These are phyloP conservation scores for Omphalea diandra DNA, from an alignment of 441 rosid species.

Conservation along the genomic window DNA sequence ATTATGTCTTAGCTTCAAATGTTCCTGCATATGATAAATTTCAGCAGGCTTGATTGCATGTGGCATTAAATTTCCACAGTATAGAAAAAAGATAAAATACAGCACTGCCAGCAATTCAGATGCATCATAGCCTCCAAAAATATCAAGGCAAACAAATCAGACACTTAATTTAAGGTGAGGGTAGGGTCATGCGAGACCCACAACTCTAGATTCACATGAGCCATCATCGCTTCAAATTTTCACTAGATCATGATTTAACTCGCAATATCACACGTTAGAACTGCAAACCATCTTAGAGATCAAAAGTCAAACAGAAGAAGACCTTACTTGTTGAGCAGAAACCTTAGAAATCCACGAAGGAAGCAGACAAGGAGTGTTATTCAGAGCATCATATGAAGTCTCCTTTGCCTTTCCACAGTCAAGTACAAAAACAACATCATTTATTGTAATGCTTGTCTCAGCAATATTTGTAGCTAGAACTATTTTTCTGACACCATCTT, in stretches of 20 bases:
- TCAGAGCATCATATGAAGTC: conserved; percentile 90
- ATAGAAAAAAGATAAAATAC: background rate
- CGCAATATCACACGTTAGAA: background rate
- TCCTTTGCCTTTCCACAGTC: conserved; percentile 98
- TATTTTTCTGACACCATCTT: conserved; percentile 75
- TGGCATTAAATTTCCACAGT: background rate
- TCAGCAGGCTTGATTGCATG: background rate
- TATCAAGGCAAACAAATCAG: background rate
- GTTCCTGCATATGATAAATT: background rate
- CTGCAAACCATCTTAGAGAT: conserved; percentile 4
- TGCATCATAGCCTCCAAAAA: background rate
- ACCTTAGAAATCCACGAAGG: conserved; percentile 94
- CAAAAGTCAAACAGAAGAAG: conserved; percentile 25
- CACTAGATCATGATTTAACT: background rate
- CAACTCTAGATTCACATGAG: background rate
- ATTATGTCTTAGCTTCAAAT: background rate
- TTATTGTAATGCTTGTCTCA: conserved; percentile 93
- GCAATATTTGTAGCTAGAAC: conserved; percentile 92
- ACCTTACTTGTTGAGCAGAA: conserved; percentile 87
- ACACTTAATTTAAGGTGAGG: background rate
- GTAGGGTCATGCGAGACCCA: background rate
- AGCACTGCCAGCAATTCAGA: background rate
- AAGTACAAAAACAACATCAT: conserved; percentile 85
- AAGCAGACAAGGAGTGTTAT: conserved; percentile 92
- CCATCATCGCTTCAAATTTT: background rate